These are phyloP conservation scores for Elsinoe necatrix DNA, from an alignment of 2,329 filamentous ascomycete genomes.

Conservation along the genomic window DNA sequence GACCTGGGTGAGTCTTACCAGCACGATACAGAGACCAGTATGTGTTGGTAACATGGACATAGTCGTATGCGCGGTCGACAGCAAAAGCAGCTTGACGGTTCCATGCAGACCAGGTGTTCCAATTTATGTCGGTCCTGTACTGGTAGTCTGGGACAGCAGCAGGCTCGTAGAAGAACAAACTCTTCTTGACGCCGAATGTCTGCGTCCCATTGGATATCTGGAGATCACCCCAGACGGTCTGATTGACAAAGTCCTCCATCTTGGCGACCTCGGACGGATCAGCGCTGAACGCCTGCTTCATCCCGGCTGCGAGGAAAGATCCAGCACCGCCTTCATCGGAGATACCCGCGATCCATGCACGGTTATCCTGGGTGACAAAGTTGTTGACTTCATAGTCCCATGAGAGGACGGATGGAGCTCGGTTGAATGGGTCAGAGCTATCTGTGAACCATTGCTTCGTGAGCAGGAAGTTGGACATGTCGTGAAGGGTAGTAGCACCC, in stretches of 20 bases:
- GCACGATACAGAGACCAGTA: slow-evolving; percentile 53
- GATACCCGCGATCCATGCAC: slow-evolving; percentile 52
- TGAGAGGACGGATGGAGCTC: slow-evolving; percentile 48
- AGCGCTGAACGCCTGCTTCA: slow-evolving; percentile 49
- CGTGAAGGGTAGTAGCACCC: slow-evolving; percentile 35
- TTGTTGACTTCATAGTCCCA: slow-evolving; percentile 39
- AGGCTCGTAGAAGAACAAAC: slow-evolving; percentile 50
- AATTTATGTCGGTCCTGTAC: slow-evolving; percentile 41
- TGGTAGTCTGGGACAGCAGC: slow-evolving; percentile 34
- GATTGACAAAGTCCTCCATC: slow-evolving; percentile 47
- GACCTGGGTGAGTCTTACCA: slow-evolving; percentile 41
- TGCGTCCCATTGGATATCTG: slow-evolving; percentile 30
- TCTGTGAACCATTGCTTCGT: slow-evolving; percentile 46
- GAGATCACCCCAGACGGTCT: slow-evolving; percentile 44
- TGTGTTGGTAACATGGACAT: slow-evolving; percentile 47
- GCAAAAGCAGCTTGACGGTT: slow-evolving; percentile 38
- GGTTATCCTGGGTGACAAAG: slow-evolving; percentile 37
- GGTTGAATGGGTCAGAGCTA: slow-evolving; percentile 45
- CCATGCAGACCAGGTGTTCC: slow-evolving; percentile 47
- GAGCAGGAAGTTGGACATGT: slow-evolving; percentile 47
- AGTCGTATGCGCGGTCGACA: slow-evolving; percentile 49
- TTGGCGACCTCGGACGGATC: slow-evolving; percentile 42
- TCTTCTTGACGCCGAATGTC: slow-evolving; percentile 45
- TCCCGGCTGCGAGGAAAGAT: slow-evolving; percentile 46
- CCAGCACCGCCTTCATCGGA: slow-evolving; percentile 53